Percentiles rank a stretch among this genome's conserved stretches.
These are phyloP conservation scores for Gynandropsis gynandra DNA, from an alignment of 345 rosid genomes.

Conservation along the genomic window DNA sequence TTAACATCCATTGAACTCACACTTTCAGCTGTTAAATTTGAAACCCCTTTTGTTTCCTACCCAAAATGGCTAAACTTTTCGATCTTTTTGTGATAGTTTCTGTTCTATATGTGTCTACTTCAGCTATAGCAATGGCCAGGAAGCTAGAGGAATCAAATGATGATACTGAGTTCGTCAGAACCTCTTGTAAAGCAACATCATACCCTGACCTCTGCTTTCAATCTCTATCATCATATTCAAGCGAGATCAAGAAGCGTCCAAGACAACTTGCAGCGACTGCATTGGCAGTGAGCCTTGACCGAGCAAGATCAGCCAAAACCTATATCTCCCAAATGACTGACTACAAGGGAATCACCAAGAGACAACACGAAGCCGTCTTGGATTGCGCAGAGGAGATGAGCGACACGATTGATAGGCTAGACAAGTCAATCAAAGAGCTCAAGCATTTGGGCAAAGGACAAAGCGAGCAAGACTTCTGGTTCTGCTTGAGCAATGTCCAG, in stretches of 20 bases:
- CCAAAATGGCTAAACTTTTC: constrained; percentile 21
- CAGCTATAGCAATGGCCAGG: constrained; percentile 27
- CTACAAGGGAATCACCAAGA: constrained; percentile 45
- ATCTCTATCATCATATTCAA: constrained; percentile 54
- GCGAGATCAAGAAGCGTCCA: constrained; percentile 51
- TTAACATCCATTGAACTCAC: constrained; percentile 7
- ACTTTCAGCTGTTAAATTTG: background rate
- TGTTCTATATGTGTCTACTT: constrained; percentile 19
- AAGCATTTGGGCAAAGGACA: constrained; percentile 39
- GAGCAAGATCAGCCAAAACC: constrained; percentile 48
- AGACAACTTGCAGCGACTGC: constrained; percentile 61
- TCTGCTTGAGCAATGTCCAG: constrained; percentile 75
- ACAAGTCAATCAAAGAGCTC: constrained; percentile 56
- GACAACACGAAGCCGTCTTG: constrained; percentile 51
- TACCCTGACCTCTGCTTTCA: constrained; percentile 61
- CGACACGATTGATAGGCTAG: constrained; percentile 68
- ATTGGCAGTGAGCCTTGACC: constrained; percentile 52
- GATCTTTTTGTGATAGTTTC: constrained; percentile 18
- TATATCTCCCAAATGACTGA: constrained; percentile 46
- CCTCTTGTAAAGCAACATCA: constrained; percentile 51
- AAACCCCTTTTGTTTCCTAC: constrained; percentile 14
- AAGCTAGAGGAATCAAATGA: constrained; percentile 23
- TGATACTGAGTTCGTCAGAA: constrained; percentile 39
- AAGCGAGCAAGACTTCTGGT: constrained; percentile 46
- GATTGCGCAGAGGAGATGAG: constrained; percentile 73